Conservation (phyloP, 495 filamentous ascomycete species). For the Lasiosphaeria miniovina region DNA sequence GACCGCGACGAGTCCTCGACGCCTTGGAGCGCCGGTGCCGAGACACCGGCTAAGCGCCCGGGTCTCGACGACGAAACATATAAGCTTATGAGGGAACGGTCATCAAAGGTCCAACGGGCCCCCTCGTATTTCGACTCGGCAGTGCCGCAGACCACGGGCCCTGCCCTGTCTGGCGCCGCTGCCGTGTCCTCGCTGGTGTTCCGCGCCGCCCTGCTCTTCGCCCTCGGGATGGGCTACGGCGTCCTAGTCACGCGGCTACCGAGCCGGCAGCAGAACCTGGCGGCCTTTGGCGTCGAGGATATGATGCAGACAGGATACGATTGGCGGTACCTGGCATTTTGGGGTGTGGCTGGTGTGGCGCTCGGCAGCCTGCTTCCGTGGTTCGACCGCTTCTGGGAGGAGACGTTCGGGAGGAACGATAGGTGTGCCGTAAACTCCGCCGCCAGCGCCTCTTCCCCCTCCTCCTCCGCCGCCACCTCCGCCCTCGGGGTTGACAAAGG, state of each 20-base stretch:
- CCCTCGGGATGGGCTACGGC: conserved; percentile 80
- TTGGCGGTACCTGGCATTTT: conserved; percentile 70
- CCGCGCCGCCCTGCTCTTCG: conserved; percentile 68
- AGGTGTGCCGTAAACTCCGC: background rate
- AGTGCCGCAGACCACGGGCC: background rate
- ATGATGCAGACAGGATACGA: conserved; percentile 40
- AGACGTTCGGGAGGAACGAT: conserved; percentile 25
- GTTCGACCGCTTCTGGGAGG: conserved; percentile 66
- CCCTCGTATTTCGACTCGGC: conserved; percentile 16
- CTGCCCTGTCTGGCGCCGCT: background rate
- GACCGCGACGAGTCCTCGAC: conserved; percentile 33
- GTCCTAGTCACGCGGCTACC: conserved; percentile 75
- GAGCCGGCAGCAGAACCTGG: conserved; percentile 10
- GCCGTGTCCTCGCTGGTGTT: conserved; percentile 34
- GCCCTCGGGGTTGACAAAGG: conserved; percentile 11
- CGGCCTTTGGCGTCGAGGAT: background rate
- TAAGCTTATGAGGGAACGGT: conserved; percentile 25
- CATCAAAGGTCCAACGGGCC: conserved; percentile 11
- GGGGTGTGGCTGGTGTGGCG: conserved; percentile 75
- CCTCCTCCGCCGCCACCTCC: background rate
- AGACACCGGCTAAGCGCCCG: conserved; percentile 48
- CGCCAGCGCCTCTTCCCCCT: too few relatives aligned
- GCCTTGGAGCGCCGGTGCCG: conserved; percentile 69
- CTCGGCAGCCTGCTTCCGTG: conserved; percentile 80
- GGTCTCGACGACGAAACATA: conserved; percentile 37